These are phyloP conservation scores for Beta lomatogona DNA, from an alignment of 179 eudicot genomes.

Conservation along the genomic window DNA sequence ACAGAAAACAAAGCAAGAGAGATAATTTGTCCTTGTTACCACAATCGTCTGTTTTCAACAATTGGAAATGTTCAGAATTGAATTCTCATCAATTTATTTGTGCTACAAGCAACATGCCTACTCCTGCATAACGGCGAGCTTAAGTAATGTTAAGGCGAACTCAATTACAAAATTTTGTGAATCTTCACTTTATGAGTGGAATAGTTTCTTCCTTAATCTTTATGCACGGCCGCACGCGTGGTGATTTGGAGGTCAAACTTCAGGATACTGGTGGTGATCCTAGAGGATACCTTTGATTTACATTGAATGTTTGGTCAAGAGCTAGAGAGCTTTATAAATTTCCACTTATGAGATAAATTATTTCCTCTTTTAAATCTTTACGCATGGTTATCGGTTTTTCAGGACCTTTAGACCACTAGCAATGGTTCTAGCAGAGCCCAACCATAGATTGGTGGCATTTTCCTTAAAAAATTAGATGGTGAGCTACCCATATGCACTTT, in stretches of 20 bases:
- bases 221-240: background rate
- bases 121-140: background rate
- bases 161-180: background rate
- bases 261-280: background rate
- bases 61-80: background rate
- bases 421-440: background rate
- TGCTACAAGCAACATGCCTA: background rate
- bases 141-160: background rate
- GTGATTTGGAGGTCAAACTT: background rate
- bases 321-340: background rate
- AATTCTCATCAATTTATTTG: background rate
- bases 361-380: background rate
- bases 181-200: background rate
- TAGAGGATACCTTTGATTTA: background rate
- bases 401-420: background rate
- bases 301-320: background rate
- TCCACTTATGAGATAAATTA: background rate
- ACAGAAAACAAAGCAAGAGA: too few relatives aligned
- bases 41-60: background rate
- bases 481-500: background rate
- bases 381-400: background rate
- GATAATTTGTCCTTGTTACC: background rate
- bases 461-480: background rate
- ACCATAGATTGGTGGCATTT: background rate
- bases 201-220: background rate